A percentile compares a stretch with the other conserved stretches of the same genome.
Conservation (phyloP, 768 basidiomycete species). For the Serpula lacrymans region DNA sequence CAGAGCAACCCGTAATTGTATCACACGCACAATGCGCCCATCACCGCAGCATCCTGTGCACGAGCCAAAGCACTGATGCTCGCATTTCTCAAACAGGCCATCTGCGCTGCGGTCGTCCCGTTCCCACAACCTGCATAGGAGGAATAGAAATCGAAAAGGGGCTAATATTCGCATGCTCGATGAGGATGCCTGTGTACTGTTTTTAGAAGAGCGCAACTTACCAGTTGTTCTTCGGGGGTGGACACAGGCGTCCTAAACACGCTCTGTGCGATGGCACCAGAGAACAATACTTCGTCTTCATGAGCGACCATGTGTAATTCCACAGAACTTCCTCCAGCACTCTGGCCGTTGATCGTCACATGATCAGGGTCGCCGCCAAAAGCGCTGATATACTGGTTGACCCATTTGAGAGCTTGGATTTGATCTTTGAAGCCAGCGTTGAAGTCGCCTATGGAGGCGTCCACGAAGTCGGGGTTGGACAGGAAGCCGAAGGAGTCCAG, state of each 20-base stretch:
- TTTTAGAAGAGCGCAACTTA: conserved; percentile 21
- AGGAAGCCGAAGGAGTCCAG: conserved; percentile 65
- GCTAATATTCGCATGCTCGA: conserved; percentile 26
- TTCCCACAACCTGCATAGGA: conserved; percentile 46
- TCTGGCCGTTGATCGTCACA: conserved; percentile 57
- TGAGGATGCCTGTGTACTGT: not conserved
- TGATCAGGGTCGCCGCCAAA: conserved; percentile 38
- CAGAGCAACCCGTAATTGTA: too few species aligned
- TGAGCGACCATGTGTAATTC: conserved; percentile 56
- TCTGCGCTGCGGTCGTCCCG: conserved; percentile 29
- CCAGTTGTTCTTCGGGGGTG: conserved; percentile 48
- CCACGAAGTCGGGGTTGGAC: conserved; percentile 42
- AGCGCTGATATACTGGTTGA: conserved; percentile 32
- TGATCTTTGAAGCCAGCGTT: conserved; percentile 60
- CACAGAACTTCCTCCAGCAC: conserved; percentile 53
- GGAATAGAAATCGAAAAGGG: conserved; percentile 51
- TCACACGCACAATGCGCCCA: conserved; percentile 38
- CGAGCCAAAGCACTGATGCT: conserved; percentile 48
- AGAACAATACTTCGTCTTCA: conserved; percentile 39
- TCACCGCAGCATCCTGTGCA: conserved; percentile 48
- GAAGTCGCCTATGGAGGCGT: conserved; percentile 40
- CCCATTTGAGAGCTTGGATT: conserved; percentile 36
- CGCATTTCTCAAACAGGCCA: conserved; percentile 48
- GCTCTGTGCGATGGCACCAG: conserved; percentile 59
- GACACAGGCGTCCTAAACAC: conserved; percentile 52